Evolutionary conservation across 768 basidiomycete genomes (phyloP), one percentile per base, ranked within the genome.

Genomic region (Clathrus columnatus): DNA sequence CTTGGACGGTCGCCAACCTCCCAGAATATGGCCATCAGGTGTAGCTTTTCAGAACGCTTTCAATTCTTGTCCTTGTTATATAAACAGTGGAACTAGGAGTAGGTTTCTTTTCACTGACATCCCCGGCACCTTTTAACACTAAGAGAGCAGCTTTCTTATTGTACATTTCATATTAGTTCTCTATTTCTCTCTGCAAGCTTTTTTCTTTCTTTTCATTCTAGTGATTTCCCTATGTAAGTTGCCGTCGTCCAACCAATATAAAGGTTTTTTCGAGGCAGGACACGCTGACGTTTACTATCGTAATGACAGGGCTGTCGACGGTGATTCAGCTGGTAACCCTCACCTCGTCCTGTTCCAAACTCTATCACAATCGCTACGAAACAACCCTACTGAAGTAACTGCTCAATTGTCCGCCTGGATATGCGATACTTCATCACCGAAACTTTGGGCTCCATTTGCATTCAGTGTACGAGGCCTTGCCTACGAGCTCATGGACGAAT

Each of bases 401-500:
- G 55, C 49, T 21, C 58, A 32, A n/a, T 42, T 59, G 27, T 56
- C 44, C 26, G 28, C 49, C 11, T 59, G 58, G 58, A 36, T 59
- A 14, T 50, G 43, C 20, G 58, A 56, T 29, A 26, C 30, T n/a
- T 42, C 24, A 16, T 59, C 58, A 27, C 58, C 58, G 11, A 48
- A 27, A 14, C 48, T 56, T 28, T 59, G 58, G 58, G 53, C 50
- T 20, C 58, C 58, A 16, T 59, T 59, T 43, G 58, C 58, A 24
- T 43, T 56, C 26, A 59, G 58, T 42, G 51, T 59, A 0, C 54
- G 58, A 54, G 58, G 58, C 36, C 48, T 56, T 21, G 58, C 58
- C 20, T 59, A 56, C 27, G 58, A 59, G 29, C 48, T 56, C 26
- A 55, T 59, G 45, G 57, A 60, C 26, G 57, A 60, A 42, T 50